These are phyloP conservation scores for Sordariomycetes sp. DNA, from an alignment of 2,329 filamentous ascomycete genomes.

Conservation along the genomic window DNA sequence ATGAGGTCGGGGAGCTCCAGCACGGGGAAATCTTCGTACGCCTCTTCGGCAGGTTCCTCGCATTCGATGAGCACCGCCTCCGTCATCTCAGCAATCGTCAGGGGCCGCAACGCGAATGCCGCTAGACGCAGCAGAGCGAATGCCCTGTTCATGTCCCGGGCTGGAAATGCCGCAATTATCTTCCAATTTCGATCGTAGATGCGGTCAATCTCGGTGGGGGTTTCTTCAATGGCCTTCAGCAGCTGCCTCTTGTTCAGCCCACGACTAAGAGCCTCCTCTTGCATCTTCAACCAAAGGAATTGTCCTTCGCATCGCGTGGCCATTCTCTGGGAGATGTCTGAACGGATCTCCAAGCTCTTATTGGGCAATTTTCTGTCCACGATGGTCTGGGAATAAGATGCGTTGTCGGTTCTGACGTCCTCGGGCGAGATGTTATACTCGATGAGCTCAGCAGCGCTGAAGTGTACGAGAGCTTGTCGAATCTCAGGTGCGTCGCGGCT, in stretches of 20 bases:
- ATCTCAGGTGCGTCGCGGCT: slow-evolving; percentile 15
- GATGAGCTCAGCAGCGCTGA: neutral
- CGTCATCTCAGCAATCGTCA: slow-evolving; percentile 12
- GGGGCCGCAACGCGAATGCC: slow-evolving; percentile 11
- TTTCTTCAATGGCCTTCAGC: slow-evolving; percentile 13
- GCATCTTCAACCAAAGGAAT: slow-evolving; percentile 22
- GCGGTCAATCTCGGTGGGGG: slow-evolving; percentile 14
- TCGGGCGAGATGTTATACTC: slow-evolving; percentile 12
- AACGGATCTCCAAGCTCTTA: slow-evolving; percentile 10
- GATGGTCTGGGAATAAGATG: slow-evolving; percentile 12
- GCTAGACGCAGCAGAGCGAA: slow-evolving; percentile 19
- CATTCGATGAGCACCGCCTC: slow-evolving; percentile 15
- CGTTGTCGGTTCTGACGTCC: slow-evolving; percentile 14
- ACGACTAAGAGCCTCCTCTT: slow-evolving; percentile 12
- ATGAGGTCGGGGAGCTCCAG: slow-evolving; percentile 15
- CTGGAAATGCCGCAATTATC: slow-evolving; percentile 8
- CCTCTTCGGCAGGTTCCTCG: neutral
- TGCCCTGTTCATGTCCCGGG: slow-evolving; percentile 10
- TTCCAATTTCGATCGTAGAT: slow-evolving; percentile 21
- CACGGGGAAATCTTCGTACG: slow-evolving; percentile 8
- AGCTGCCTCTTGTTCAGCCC: slow-evolving; percentile 18
- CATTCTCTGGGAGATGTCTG: slow-evolving; percentile 13
- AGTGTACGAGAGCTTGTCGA: slow-evolving; percentile 7
- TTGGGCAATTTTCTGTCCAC: slow-evolving; percentile 17
- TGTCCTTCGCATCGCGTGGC: slow-evolving; percentile 18